phyloP scores from a whole-genome alignment of 345 rosid genomes.

The Populus alba region DNA sequence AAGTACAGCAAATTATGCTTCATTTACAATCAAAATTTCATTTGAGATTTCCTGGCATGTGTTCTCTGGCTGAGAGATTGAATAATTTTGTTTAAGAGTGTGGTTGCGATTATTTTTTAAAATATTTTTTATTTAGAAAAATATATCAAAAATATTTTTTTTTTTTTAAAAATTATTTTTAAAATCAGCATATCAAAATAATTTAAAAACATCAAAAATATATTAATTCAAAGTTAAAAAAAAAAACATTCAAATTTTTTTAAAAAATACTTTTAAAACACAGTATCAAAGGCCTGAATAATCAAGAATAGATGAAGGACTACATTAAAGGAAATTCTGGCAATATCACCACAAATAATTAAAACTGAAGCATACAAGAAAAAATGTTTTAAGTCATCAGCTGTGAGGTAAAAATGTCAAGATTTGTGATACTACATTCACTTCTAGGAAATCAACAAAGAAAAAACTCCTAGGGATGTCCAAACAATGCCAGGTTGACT shows the following conservation, averaged over 20 bases:
- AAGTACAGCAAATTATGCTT: neutral
- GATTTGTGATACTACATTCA: conserved; percentile 1
- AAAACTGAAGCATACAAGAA: neutral
- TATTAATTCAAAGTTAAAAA: no score
- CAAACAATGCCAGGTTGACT: conserved; percentile 8
- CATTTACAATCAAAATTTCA: neutral
- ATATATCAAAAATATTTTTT: no score
- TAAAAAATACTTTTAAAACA: no score
- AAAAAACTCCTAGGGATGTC: neutral
- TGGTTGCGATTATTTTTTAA: no score
- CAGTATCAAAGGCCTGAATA: neutral
- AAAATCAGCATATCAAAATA: no score
- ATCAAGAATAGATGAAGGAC: neutral
- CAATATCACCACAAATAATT: neutral
- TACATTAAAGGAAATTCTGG: neutral
- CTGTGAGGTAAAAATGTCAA: neutral
- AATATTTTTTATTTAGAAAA: no score
- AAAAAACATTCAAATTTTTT: no score
- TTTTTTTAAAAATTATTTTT: no score
- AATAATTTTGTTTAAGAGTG: neutral
- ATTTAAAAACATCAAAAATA: no score
- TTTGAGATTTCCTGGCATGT: neutral
- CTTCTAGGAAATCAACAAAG: neutral
- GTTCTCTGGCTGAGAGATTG: neutral
- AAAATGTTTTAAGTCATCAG: neutral